Evolutionary conservation across 257 asterid genomes (phyloP), one percentile per base, ranked within the genome.

Genomic region (Mitragyna speciosa): DNA sequence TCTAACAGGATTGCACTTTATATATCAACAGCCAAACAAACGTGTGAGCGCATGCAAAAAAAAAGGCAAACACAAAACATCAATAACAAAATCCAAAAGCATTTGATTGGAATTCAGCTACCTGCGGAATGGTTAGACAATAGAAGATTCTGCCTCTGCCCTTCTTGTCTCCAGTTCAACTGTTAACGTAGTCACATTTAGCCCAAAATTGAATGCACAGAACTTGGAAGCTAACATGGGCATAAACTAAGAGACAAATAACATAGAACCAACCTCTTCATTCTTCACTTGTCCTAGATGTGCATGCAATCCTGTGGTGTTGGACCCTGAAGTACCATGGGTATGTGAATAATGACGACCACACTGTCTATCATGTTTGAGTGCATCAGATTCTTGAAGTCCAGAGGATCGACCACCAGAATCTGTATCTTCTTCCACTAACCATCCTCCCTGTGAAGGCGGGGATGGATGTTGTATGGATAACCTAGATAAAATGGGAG

Each of bases 391-490:
- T 59, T 88, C 95, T 69, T 87, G 78, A 78, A 65, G 43, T 78
- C 87, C 94, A 22, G 93, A 74, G 72, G 85, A 74, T 76, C 87
- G 94, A 76, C 82, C 80, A 76, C 79, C 82, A 52, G 77, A 59
- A 76, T 78, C 82, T 20, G 79, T 48, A 73, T 88, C 92, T 51
- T 91, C 95, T 78, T 86, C 98, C 77, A 76, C 85, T 78, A 87
- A 78, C 94, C 91, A 89, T 76, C 93, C 93, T 78, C 96, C 96
- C 82, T 86, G 96, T 70, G 91, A 86, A 76, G 83, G 71, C 8
- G 87, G 89, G 31, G 84, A 83, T 28, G 81, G 83, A 59, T 78
- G 72, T 84, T 87, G 91, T 87, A 86, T 90, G 69, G 95, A 93
- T 77, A 91, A 83, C 86, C 87, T 91, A 84, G 95, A 80, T 79